Percentiles rank a stretch among this genome's conserved stretches.
Conservation (phyloP, 2,329 filamentous ascomycete genomes). For the Tolypocladium tundrense region DNA sequence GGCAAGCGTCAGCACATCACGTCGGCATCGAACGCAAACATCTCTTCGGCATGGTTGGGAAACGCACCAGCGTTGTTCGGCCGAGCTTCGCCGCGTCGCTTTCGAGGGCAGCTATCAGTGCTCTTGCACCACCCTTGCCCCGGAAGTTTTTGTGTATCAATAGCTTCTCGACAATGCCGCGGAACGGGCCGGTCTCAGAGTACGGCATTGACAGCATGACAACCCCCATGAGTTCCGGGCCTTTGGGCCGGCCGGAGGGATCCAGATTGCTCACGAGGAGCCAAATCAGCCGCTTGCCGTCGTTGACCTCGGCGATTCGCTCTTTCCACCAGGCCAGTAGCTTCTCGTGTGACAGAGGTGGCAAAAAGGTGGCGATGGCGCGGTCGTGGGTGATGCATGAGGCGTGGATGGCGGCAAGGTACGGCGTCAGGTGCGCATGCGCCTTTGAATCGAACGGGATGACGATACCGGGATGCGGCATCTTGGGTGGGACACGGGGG, state of each 20-base stretch:
- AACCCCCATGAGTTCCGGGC: constrained; percentile 40
- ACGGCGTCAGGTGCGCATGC: constrained; percentile 42
- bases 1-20: not conserved
- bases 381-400: constrained; percentile 48
- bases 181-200: constrained; percentile 45
- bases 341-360: constrained; percentile 46
- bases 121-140: constrained; percentile 38
- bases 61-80: constrained; percentile 42
- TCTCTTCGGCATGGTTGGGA: not conserved
- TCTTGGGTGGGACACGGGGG: constrained; percentile 5
- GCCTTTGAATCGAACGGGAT: constrained; percentile 31
- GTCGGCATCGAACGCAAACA: not conserved
- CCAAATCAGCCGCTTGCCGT: constrained; percentile 39
- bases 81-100: constrained; percentile 37
- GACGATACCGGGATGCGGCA: constrained; percentile 24
- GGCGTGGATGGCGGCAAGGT: constrained; percentile 47
- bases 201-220: constrained; percentile 42
- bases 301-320: constrained; percentile 34
- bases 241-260: constrained; percentile 23
- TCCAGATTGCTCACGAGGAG: constrained; percentile 34
- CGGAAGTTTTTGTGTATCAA: constrained; percentile 43
- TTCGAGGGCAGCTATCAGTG: constrained; percentile 45
- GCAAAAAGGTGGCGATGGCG: constrained; percentile 47
- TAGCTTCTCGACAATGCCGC: constrained; percentile 46
- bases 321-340: constrained; percentile 48